These are phyloP conservation scores for Alternaria sp. DNA, from an alignment of 2,329 filamentous ascomycete species.

Conservation along the genomic window DNA sequence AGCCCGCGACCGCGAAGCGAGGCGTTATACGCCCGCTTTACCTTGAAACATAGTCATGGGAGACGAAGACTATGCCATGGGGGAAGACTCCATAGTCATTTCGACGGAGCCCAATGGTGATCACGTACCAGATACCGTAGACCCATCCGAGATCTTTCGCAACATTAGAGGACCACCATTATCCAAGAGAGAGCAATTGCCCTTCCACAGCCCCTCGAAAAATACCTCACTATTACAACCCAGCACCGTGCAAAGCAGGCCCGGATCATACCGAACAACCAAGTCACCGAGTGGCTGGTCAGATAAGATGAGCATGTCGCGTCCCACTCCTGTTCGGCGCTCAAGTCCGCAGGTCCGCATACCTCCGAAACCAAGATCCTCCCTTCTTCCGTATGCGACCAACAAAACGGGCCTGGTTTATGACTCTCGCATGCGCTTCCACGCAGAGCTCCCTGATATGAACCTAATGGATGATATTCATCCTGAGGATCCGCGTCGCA, in stretches of 20 bases:
- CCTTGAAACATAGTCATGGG: constrained; percentile 34
- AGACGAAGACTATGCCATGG: constrained; percentile 43
- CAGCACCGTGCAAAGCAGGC: constrained; percentile 10
- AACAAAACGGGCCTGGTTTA: constrained; percentile 66
- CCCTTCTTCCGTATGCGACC: constrained; percentile 43
- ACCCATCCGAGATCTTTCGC: constrained; percentile 42
- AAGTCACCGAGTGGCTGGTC: constrained; percentile 27
- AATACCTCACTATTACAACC: constrained; percentile 19
- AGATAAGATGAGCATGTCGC: constrained; percentile 38
- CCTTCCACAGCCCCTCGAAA: constrained; percentile 37
- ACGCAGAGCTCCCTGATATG: constrained; percentile 72
- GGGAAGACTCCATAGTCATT: constrained; percentile 39
- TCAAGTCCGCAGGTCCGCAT: constrained; percentile 41
- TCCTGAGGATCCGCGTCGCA: constrained; percentile 91
- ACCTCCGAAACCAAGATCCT: constrained; percentile 47
- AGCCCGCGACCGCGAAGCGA: constrained; percentile 24
- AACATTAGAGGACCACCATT: constrained; percentile 23
- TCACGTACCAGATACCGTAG: constrained; percentile 34
- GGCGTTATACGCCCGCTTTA: constrained; percentile 29
- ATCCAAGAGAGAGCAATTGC: constrained; percentile 38
- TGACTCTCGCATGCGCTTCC: constrained; percentile 93
- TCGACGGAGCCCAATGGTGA: constrained; percentile 49
- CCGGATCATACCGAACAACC: constrained; percentile 15
- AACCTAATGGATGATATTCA: constrained; percentile 73
- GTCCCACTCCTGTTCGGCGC: constrained; percentile 23